Base-by-base conservation (phyloP, 2,329 filamentous ascomycete genomes). In the Aspergillus niger region DNA sequence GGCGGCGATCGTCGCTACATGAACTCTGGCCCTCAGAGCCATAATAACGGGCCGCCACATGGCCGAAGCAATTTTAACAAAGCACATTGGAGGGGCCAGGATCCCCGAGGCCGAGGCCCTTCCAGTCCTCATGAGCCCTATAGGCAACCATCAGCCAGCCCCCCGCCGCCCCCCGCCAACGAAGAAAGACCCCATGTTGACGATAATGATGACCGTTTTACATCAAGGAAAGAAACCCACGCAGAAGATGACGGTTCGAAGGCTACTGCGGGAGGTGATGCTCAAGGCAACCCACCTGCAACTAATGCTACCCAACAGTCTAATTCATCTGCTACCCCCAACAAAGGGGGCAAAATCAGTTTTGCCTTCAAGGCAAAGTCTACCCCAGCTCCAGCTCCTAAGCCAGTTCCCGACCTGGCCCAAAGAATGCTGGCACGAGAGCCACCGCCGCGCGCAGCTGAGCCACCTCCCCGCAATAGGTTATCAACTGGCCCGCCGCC, bases 331-430 rank as follows among this genome's bases (percentile, higher is more conserved):
- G 81, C 85, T n/a, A 81, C 84, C 61, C 71, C 77, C 61, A 74
- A 81, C 71, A 79, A 81, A 60, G 79, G 80, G 2, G 86, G 87
- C 48, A 95, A 94, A 77, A 96, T 97, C 71, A 96, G 92, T 74
- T 98, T 98, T 74, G 92, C 92, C 1, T 92, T 98, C 76, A 97
- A 97, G 74, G 85, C 88, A 59, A 94, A 90, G 72, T 85, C 87
- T 22, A 81, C 83, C 3, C 82, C 88, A 20, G 78, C 80, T 26
- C 80, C 83, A 63, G 80, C 82, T 59, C 78, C 79, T 50, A 83
- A 83, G 63, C 76, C 80, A 28, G 82, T 84, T 44, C 71, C 79
- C 43, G 83, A 83, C 61, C 67, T 85, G 55, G 77, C 79, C 13
- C 77, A 74, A 67, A 79, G 75, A 66, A 80, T 79, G 81, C 80